Base-by-base conservation (phyloP, 768 basidiomycete genomes). In the Macrolepiota fuliginosa region DNA sequence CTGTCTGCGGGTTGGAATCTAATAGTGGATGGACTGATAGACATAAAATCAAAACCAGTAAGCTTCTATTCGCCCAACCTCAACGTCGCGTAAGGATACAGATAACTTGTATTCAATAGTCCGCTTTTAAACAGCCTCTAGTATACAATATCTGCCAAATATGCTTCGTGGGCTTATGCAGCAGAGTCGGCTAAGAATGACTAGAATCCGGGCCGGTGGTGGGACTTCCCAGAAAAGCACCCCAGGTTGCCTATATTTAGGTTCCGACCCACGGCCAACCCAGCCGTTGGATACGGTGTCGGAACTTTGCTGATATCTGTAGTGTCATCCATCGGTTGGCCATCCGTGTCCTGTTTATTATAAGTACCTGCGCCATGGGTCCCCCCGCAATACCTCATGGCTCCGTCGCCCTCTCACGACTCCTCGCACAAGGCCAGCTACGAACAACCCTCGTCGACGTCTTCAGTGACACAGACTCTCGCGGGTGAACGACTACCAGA, bases 401-500 rank as follows among this genome's bases (percentile, higher is more conserved):
- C 12, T 27, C 25, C 19, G 24, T 32, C 9, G 11, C 25, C 36
- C 9, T 37, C 50, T 59, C 58, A 29, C 24, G 22, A 25, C 57
- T 13, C 5, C 25, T 37, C 29, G 29, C 29, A 32, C 29, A 32
- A 32, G 7, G 29, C 29, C 3, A 32, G 3, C 24, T 11, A 54
- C 53, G 35, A 3, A 3, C 53, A 5, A 22, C 35, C 32, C 17
- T 24, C 19, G 37, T 29, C 53, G 9, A 13, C 57, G 24, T 24
- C 46, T 9, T 50, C 57, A 15, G 25, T 11, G 10, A 50, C 57
- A 2, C 57, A 50, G n/a, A 64, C 64, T 4, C 56, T 64, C 12
- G 52, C 61, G n/a, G 61, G 60, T 3, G 59, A 61, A 24, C 54
- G 15, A 25, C 24, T 37, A 1, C 58, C 62, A 10, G 58, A 61